Base-by-base conservation (phyloP, 1,284 basidiomycete genomes). In the Ceratobasidium sp. region DNA sequence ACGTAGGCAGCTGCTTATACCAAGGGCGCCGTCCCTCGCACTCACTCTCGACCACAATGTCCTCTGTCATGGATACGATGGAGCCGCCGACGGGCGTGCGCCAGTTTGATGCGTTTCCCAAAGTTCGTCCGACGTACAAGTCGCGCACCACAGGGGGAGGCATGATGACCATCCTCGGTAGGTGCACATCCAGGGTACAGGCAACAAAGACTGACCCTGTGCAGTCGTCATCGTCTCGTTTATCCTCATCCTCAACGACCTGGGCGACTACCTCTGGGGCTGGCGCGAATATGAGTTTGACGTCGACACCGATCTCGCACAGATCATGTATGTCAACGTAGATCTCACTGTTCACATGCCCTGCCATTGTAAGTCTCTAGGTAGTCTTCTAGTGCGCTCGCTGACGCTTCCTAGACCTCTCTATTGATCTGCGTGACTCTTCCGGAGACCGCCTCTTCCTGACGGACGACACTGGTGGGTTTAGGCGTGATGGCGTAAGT, bases 281-380 rank as follows among this genome's bases (percentile, higher is more conserved):
- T 95, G 94, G 85, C 91, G 93, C 12, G 90, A 91, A 77, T 91
- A 91, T 78, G 88, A 90, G 77, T 98, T 97, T 80, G 88, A 86
- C 74, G 90, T 98, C 64, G 95, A 97, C 78, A 81, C 82, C 23
- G 86, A 86, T 55, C 80, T 85, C 30, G 81, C 82, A 23, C 89
- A 86, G 75, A 88, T 85, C 72, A 84, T 98, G 82, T 87, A 89
- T 76, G 84, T 98, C 74, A 97, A 98, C 79, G 86, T 97, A 69
- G 96, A 98, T 81, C 80, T 97, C 80, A 88, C 93, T 14, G 91
- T 98, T 28, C 92, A 92, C 76, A 97, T 96, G 88, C 95, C 93
- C 0, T 97, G 96, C 82, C 85, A 86, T 81, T 93, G 94, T 97
- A 79, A 82, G 93, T 88, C 32, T 28, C 4, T 46, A 16, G 2